Evolutionary conservation across 2,329 filamentous ascomycete species (phyloP).

Genomic region (Talaromyces sp.): DNA sequence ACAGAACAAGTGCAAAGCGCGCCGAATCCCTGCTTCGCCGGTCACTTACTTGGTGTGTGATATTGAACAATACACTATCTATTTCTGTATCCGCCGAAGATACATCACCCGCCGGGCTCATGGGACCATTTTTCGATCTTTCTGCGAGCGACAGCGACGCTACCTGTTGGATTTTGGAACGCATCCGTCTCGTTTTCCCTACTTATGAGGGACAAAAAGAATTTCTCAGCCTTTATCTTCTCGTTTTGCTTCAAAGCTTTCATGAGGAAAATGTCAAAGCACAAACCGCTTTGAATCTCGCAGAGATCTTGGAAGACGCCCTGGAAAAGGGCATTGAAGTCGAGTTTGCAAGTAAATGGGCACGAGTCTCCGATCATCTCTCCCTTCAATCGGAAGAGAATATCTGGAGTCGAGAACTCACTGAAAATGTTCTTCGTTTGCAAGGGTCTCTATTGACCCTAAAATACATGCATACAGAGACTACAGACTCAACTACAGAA

Average conservation of each 20-base stretch:
- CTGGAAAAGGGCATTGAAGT: constrained; percentile 25
- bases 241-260: constrained; percentile 29
- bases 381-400: constrained; percentile 26
- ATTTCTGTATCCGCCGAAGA: background rate
- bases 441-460: constrained; percentile 40
- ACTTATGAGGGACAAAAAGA: constrained; percentile 25
- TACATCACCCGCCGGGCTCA: constrained; percentile 14
- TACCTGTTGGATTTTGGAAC: constrained; percentile 37
- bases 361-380: constrained; percentile 29
- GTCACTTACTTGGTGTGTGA: constrained; percentile 34
- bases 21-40: constrained; percentile 39
- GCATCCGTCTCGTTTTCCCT: constrained; percentile 30
- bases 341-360: constrained; percentile 31
- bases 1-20: constrained; percentile 24
- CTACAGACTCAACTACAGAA: constrained; percentile 19
- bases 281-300: constrained; percentile 34
- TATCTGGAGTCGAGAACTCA: constrained; percentile 38
- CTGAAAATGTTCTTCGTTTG: constrained; percentile 38
- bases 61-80: constrained; percentile 25
- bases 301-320: constrained; percentile 32
- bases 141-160: constrained; percentile 35
- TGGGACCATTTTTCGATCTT: constrained; percentile 28
- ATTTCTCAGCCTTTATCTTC: constrained; percentile 33
- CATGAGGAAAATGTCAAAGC: constrained; percentile 31
- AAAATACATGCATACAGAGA: constrained; percentile 22